These are phyloP conservation scores for Torulaspora quercuum DNA, from an alignment of 805 yeast species.

Conservation along the genomic window DNA sequence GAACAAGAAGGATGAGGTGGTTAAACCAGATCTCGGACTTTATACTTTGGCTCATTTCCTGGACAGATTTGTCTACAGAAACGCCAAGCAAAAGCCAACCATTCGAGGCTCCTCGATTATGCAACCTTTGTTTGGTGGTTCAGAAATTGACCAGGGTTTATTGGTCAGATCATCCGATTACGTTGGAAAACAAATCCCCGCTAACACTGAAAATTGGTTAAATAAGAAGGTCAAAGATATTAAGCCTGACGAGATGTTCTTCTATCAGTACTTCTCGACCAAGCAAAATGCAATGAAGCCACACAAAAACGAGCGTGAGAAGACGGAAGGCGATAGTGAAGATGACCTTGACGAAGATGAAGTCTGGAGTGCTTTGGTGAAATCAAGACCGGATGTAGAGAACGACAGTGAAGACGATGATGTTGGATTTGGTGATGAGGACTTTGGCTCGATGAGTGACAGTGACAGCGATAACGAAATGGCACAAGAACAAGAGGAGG, in stretches of 20 bases:
- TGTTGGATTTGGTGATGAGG: slow-evolving; percentile 45
- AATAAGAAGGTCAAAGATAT: slow-evolving; percentile 58
- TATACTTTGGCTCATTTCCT: slow-evolving; percentile 86
- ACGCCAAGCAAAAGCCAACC: slow-evolving; percentile 71
- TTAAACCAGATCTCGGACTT: slow-evolving; percentile 86
- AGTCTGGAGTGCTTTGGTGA: slow-evolving; percentile 76
- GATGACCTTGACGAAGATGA: slow-evolving; percentile 63
- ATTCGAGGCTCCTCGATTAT: slow-evolving; percentile 89
- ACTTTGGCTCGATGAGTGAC: slow-evolving; percentile 32
- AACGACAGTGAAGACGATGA: slow-evolving; percentile 41
- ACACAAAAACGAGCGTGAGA: slow-evolving; percentile 34
- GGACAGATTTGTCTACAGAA: slow-evolving; percentile 92
- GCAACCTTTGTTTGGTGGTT: slow-evolving; percentile 91
- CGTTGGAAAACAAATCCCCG: slow-evolving; percentile 47
- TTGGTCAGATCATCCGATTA: slow-evolving; percentile 61
- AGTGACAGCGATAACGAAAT: slow-evolving; percentile 28
- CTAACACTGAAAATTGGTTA: slow-evolving; percentile 82
- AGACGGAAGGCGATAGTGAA: slow-evolving; percentile 41
- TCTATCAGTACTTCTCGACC: slow-evolving; percentile 75
- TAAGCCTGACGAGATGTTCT: slow-evolving; percentile 84
- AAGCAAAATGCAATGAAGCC: slow-evolving; percentile 44
- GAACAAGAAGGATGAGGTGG: slow-evolving; percentile 40
- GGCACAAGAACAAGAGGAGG: slow-evolving; percentile 33
- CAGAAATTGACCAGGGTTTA: slow-evolving; percentile 57
- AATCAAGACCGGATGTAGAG: slow-evolving; percentile 69